Percentiles rank a stretch among this genome's conserved stretches.
Evolutionary conservation across 2,329 filamentous ascomycete genomes (phyloP).

Genomic region (Fusarium chuoi): DNA sequence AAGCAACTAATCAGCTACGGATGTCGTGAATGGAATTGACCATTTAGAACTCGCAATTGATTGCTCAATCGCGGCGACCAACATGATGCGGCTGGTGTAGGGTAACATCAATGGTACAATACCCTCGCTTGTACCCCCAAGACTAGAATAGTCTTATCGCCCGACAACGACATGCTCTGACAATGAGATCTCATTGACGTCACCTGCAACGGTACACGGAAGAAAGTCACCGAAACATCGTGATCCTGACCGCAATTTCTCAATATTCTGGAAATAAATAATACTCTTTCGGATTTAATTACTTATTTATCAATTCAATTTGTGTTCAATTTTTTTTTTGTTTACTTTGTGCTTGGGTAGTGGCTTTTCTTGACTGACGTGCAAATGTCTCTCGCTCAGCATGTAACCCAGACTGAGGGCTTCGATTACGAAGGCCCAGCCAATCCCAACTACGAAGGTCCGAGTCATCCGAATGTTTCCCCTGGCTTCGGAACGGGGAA

Average conservation of each 20-base stretch:
- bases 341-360: not conserved
- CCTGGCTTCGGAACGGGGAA: not conserved
- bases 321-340: fast-evolving
- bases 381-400: conserved; percentile 56
- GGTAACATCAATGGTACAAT: not conserved
- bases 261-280: not conserved
- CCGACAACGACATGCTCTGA: not conserved
- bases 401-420: conserved; percentile 54
- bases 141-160: not conserved
- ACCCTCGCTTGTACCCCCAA: conserved; percentile 14
- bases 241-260: conserved; percentile 4
- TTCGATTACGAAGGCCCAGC: conserved; percentile 52
- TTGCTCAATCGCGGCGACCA: not conserved
- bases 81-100: not conserved
- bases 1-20: not conserved
- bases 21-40: not conserved
- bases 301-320: not conserved
- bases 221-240: conserved; percentile 16
- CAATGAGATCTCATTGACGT: conserved; percentile 26
- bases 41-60: not conserved
- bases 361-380: not conserved
- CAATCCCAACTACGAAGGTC: conserved; percentile 29
- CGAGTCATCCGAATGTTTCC: not conserved
- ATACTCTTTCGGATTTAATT: not conserved
- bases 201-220: conserved; percentile 1